These are phyloP conservation scores for Pythium aristosporum DNA, from an alignment of 352 stramenopile species.

Conservation along the genomic window DNA sequence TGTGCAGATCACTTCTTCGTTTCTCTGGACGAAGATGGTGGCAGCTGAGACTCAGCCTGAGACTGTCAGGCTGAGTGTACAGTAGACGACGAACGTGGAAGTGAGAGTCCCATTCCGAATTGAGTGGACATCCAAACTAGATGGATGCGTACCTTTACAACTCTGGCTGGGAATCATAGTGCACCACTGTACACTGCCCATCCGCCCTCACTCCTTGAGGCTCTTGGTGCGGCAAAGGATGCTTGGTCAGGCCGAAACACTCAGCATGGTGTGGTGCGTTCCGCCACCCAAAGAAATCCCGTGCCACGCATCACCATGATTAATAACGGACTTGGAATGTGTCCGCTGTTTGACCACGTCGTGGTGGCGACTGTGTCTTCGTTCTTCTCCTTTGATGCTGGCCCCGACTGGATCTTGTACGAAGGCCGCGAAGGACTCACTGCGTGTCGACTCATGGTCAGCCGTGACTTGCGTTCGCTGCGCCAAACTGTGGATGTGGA, in stretches of 20 bases:
- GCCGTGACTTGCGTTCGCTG: background rate
- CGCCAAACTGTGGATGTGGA: conserved; percentile 5
- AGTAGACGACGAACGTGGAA: too few species aligned
- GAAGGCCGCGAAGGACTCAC: background rate
- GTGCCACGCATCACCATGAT: too few species aligned
- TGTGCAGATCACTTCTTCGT: background rate
- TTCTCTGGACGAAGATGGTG: background rate
- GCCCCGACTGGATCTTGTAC: conserved; percentile 4
- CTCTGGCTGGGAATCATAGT: too few species aligned
- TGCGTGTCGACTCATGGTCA: conserved; percentile 1
- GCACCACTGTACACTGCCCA: too few species aligned
- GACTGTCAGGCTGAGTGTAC: too few species aligned
- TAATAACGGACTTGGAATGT: too few species aligned
- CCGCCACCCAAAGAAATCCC: too few species aligned
- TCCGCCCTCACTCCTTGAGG: too few species aligned
- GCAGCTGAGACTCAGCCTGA: background rate
- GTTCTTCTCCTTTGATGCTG: background rate
- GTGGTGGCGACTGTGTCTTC: conserved; percentile 5
- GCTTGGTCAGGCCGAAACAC: too few species aligned
- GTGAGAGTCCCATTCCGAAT: background rate
- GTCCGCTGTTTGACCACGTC: conserved; percentile 22
- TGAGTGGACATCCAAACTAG: background rate
- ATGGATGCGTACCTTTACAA: background rate
- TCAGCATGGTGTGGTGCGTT: too few species aligned
- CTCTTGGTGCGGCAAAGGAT: too few species aligned